Percentiles rank a stretch among this genome's conserved stretches.
Conservation (phyloP, 2,329 filamentous ascomycete genomes). For the Tolypocladium pustulatum region DNA sequence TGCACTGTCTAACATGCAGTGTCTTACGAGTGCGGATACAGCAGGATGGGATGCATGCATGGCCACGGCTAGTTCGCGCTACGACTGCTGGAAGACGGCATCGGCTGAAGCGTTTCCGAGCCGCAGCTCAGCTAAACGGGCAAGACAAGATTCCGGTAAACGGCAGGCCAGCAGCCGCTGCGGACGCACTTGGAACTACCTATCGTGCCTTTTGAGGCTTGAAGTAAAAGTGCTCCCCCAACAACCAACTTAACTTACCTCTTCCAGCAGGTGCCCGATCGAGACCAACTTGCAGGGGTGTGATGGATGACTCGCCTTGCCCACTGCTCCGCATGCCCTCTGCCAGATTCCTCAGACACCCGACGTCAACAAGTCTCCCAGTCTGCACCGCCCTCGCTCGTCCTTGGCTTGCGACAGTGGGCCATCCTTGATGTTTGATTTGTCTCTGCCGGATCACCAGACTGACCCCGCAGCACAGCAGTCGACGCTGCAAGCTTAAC, state of each 20-base stretch:
- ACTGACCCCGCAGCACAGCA: not conserved
- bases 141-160: not conserved
- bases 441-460: not conserved
- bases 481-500: not conserved
- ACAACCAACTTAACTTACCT: slow-evolving; percentile 3
- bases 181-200: not conserved
- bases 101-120: not conserved
- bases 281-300: not conserved
- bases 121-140: not conserved
- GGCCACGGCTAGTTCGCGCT: not conserved
- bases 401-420: not conserved
- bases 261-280: not conserved
- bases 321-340: not conserved
- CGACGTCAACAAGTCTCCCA: not conserved
- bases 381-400: not conserved
- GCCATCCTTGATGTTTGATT: not conserved
- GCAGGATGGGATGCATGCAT: not conserved
- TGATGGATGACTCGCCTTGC: not conserved
- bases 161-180: not conserved
- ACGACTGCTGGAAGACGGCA: not conserved
- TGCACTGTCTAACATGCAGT: not conserved
- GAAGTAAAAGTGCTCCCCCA: not conserved
- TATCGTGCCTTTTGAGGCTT: not conserved
- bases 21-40: too few relatives aligned
- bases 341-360: not conserved